Evolutionary conservation across 768 basidiomycete species (phyloP), one percentile per base, ranked within the genome.

Genomic region (Suillus sp.): DNA sequence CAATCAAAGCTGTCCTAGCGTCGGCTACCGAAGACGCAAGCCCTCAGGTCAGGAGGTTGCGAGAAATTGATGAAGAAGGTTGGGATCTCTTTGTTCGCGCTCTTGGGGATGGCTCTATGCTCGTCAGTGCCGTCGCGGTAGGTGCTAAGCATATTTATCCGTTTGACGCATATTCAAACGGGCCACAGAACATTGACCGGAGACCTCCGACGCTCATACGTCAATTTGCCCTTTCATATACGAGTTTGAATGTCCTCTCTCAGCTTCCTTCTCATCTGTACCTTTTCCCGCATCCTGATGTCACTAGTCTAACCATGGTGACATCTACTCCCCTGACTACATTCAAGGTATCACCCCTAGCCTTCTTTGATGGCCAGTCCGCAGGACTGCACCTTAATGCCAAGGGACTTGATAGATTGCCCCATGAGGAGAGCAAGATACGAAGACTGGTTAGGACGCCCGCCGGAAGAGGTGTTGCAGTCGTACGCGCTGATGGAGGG

Each of bases 1-100:
- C 81, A 11, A 70, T 92, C 42, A 77, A 76, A 16, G 68, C 77
- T 37, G 71, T 81, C 38, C 66, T 89, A 27, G 80, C 79, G 4
- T 35, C 34, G 11, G 50, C 54, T 25, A 40, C 22, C 56, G 51
- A 54, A 37, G 58, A 64, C 13, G 14, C 20, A 18, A 59, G 51
- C 32, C 58, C 38, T 57, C 64, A 64, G 14, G 75, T 73, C 11
- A 79, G 80, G 64, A 80, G 81, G 65, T 73, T 90, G 30, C 79
- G 79, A 65, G 89, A 92, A 64, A 84, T 92, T 60, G 78, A 82
- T 60, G 84, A 90, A 42, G 90, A 89, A 67, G 83, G 83, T 7
- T 92, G 88, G 90, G 92, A 94, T 73, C 68, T 94, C 27, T 95
- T 95, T 71, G 74, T 93, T 38, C 85, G 90, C 42, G 82, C 92